Conservation (phyloP, 225 moss, liverwort and hornwort genomes). For the Takakia lepidozioides region DNA sequence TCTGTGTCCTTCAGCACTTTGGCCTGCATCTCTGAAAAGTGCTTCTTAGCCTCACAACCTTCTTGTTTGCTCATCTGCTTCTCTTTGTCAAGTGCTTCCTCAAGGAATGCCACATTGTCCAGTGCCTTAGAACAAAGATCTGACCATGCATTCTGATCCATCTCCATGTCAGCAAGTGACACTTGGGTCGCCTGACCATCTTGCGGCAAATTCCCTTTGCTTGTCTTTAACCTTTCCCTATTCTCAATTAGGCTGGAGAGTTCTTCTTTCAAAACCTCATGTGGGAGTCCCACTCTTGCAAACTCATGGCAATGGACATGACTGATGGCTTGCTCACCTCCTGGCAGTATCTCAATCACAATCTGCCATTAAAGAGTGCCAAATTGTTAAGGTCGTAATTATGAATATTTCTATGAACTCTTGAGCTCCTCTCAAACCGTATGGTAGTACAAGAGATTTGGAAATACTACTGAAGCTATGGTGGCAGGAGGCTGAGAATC, state of each 20-base stretch:
- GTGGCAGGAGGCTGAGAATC: too few relatives aligned
- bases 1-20: conserved; percentile 1
- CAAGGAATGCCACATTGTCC: conserved; percentile 3
- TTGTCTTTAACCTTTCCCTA: conserved; percentile 2
- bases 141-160: conserved; percentile 3
- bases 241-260: not conserved
- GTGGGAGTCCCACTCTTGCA: too few relatives aligned
- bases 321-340: too few relatives aligned
- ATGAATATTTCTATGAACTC: too few relatives aligned
- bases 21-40: not conserved
- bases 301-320: too few relatives aligned
- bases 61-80: conserved; percentile 8
- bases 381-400: too few relatives aligned
- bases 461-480: too few relatives aligned
- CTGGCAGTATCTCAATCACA: too few relatives aligned
- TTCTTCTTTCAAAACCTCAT: conserved; percentile 1
- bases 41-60: not conserved
- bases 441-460: too few relatives aligned
- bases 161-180: conserved; percentile 1
- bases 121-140: conserved; percentile 4
- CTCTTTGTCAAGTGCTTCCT: conserved; percentile 5
- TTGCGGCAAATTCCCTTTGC: conserved; percentile 1
- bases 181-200: conserved; percentile 1
- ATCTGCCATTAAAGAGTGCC: too few relatives aligned
- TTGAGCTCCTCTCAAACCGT: too few relatives aligned